phyloP scores from a whole-genome alignment of 345 rosid species.

The Aurinia saxatilis region DNA sequence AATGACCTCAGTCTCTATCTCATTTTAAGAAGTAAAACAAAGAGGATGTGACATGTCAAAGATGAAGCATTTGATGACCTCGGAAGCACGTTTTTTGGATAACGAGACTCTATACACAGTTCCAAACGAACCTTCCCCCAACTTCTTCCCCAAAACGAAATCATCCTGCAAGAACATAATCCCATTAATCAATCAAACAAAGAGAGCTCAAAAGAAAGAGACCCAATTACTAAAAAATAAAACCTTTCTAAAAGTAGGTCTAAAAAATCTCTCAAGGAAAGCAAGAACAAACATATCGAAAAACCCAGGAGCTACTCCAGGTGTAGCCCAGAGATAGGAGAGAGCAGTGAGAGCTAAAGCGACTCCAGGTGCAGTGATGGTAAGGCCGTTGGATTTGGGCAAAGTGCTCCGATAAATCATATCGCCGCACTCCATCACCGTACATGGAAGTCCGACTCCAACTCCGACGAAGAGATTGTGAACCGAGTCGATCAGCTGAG shows the following conservation, averaged over 20 bases:
- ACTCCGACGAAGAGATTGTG: slow-evolving; percentile 78
- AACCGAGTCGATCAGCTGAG: slow-evolving; percentile 48
- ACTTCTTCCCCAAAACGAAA: slow-evolving; percentile 85
- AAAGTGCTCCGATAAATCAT: slow-evolving; percentile 89
- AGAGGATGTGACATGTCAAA: background rate
- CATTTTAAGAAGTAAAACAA: too few relatives aligned
- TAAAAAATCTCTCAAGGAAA: slow-evolving; percentile 73
- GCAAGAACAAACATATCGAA: slow-evolving; percentile 96
- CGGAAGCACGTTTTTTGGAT: slow-evolving; percentile 58
- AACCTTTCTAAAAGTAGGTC: slow-evolving; percentile 75
- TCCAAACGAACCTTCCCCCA: slow-evolving; percentile 97
- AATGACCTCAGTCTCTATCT: too few relatives aligned
- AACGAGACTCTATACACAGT: slow-evolving; percentile 69
- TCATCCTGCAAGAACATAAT: slow-evolving; percentile 78
- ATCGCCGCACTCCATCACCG: slow-evolving; percentile 98
- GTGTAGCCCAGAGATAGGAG: slow-evolving; percentile 97
- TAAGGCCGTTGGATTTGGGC: slow-evolving; percentile 69
- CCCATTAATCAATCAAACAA: background rate
- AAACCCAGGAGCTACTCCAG: slow-evolving; percentile 98
- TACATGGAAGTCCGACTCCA: slow-evolving; percentile 96
- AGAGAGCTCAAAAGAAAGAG: background rate
- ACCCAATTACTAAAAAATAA: background rate
- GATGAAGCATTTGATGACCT: slow-evolving; percentile 32
- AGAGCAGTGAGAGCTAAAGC: slow-evolving; percentile 68
- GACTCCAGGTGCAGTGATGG: slow-evolving; percentile 75